phyloP scores from a whole-genome alignment of 2,329 filamentous ascomycete genomes.

The Alternaria conjuncta region DNA sequence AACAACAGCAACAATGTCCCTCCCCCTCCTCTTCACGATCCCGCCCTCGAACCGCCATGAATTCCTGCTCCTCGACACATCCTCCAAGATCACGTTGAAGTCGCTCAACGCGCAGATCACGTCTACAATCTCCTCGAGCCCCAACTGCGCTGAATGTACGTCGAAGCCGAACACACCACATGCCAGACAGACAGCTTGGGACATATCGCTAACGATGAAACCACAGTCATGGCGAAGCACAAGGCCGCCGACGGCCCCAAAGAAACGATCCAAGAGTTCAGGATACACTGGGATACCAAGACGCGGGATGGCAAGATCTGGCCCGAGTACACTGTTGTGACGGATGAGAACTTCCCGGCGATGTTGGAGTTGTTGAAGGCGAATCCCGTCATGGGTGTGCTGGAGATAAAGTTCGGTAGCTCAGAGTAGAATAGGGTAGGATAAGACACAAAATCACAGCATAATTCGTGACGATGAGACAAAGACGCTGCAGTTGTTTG shows the following conservation, averaged over 20 bases:
- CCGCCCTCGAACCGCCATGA: constrained; percentile 44
- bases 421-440: background rate
- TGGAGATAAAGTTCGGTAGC: constrained; percentile 43
- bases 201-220: background rate
- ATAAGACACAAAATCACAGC: background rate
- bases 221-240: constrained; percentile 42
- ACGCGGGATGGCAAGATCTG: constrained; percentile 40
- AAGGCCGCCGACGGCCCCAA: constrained; percentile 26
- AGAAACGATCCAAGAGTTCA: constrained; percentile 39
- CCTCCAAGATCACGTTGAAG: constrained; percentile 33
- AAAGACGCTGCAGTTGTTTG: background rate
- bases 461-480: background rate
- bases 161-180: background rate
- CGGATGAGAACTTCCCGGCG: constrained; percentile 38
- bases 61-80: constrained; percentile 35
- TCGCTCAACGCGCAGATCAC: constrained; percentile 42
- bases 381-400: constrained; percentile 34
- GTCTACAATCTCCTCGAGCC: constrained; percentile 22
- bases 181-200: background rate
- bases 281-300: constrained; percentile 40
- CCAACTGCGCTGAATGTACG: constrained; percentile 43
- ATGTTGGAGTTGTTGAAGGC: constrained; percentile 38
- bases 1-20: constrained; percentile 21
- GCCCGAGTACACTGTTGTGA: constrained; percentile 45
- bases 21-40: constrained; percentile 45